Conservation (phyloP, 495 filamentous ascomycete genomes). For the Hypomontagnella monticulosa region DNA sequence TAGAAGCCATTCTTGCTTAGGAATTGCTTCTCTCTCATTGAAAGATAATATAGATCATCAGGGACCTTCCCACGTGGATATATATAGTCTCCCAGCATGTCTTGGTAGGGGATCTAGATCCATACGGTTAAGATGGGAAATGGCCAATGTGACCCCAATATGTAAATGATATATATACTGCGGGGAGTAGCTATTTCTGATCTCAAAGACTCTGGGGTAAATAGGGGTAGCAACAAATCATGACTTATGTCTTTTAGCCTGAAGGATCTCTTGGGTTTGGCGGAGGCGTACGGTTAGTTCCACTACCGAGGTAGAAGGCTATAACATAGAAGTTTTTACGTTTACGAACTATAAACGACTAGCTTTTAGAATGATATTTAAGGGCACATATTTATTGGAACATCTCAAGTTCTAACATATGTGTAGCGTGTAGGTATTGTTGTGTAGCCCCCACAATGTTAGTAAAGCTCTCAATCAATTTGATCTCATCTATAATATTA, state of each 20-base stretch:
- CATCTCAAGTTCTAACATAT: too few species aligned
- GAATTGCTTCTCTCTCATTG: not conserved
- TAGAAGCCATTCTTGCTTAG: conserved; percentile 14
- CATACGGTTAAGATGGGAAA: conserved; percentile 35
- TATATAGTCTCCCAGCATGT: conserved; percentile 13
- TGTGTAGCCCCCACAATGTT: too few species aligned
- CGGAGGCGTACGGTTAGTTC: not conserved
- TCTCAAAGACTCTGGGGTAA: not conserved
- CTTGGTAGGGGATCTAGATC: conserved; percentile 19
- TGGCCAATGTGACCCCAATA: conserved; percentile 21
- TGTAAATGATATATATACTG: conserved; percentile 23
- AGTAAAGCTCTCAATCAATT: too few species aligned
- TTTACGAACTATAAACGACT: too few species aligned
- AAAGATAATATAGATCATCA: not conserved
- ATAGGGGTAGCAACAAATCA: not conserved
- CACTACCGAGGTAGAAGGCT: conserved; percentile 1
- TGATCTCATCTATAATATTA: too few species aligned
- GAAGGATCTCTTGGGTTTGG: conserved; percentile 7
- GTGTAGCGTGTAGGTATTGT: too few species aligned
- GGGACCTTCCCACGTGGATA: conserved; percentile 12
- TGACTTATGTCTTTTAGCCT: conserved; percentile 19
- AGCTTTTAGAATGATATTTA: too few species aligned
- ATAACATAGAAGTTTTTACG: not conserved
- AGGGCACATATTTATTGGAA: too few species aligned
- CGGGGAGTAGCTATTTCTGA: conserved; percentile 31